Evolutionary conservation across 2,329 filamentous ascomycete species (phyloP).

Genomic region (Diaporthe aspalathi): DNA sequence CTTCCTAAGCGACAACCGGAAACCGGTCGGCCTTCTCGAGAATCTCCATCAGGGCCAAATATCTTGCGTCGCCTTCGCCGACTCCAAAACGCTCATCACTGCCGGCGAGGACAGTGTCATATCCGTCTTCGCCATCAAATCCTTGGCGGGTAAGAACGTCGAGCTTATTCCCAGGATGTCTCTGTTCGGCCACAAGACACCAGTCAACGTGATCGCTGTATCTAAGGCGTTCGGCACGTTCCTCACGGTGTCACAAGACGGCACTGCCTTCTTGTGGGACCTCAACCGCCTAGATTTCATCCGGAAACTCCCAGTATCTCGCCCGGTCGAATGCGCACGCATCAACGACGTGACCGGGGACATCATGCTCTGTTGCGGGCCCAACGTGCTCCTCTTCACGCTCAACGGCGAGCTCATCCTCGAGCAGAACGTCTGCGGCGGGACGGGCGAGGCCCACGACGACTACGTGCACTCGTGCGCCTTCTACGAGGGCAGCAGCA

Average conservation of each 20-base stretch:
- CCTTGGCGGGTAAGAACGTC: conserved; percentile 72
- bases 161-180: conserved; percentile 83
- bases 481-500: conserved; percentile 91
- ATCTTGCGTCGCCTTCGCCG: conserved; percentile 84
- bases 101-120: conserved; percentile 93
- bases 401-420: conserved; percentile 88
- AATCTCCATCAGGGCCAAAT: conserved; percentile 93
- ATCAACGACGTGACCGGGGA: conserved; percentile 94
- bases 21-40: conserved; percentile 86
- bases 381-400: conserved; percentile 81
- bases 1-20: conserved; percentile 84
- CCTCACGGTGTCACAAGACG: conserved; percentile 84
- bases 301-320: conserved; percentile 72
- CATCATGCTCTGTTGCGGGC: conserved; percentile 84
- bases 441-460: conserved; percentile 55
- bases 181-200: conserved; percentile 89
- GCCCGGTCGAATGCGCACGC: conserved; percentile 76
- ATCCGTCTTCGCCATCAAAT: conserved; percentile 81
- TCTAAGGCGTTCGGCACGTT: conserved; percentile 91
- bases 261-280: conserved; percentile 91
- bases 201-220: conserved; percentile 84
- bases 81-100: conserved; percentile 90
- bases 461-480: conserved; percentile 86
- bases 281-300: conserved; percentile 91
- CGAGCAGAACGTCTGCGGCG: conserved; percentile 81